Conservation (phyloP, 495 filamentous ascomycete species). For the Lineolata rhizophorae region DNA sequence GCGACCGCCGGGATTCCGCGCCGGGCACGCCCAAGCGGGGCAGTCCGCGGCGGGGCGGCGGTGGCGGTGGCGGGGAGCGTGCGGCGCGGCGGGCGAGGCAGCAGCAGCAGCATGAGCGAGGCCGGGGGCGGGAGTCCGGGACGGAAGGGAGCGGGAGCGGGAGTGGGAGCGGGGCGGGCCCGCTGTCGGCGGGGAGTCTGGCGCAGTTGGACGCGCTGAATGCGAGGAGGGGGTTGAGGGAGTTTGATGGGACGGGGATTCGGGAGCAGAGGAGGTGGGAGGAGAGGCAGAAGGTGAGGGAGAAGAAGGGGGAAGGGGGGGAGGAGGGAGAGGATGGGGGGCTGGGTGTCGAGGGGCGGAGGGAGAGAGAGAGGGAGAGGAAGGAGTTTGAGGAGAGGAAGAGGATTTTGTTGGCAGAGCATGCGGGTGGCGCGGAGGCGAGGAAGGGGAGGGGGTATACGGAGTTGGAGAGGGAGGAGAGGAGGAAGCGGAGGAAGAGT, state of each 20-base stretch:
- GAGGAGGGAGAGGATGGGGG: slow-evolving; percentile 13
- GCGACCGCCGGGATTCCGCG: not conserved
- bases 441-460: slow-evolving; percentile 2
- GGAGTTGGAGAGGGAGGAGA: slow-evolving; percentile 1
- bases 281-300: slow-evolving; percentile 9
- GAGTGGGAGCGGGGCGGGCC: slow-evolving; percentile 7
- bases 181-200: slow-evolving; percentile 14
- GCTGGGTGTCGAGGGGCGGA: slow-evolving; percentile 12
- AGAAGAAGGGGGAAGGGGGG: slow-evolving; percentile 14
- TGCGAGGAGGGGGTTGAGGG: slow-evolving; percentile 16
- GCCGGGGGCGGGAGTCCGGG: not conserved
- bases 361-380: slow-evolving; percentile 5
- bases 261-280: slow-evolving; percentile 9
- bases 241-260: slow-evolving; percentile 12
- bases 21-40: not conserved
- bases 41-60: not conserved
- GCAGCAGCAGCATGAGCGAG: not conserved
- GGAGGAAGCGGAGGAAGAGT: not conserved
- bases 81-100: not conserved
- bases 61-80: not conserved
- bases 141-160: not conserved
- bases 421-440: slow-evolving; percentile 4
- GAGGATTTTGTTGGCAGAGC: slow-evolving; percentile 2
- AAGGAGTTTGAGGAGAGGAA: not conserved
- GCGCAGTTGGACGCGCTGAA: slow-evolving; percentile 19